These are phyloP conservation scores for Mycena kentingensis DNA, from an alignment of 768 basidiomycete species.

Conservation along the genomic window DNA sequence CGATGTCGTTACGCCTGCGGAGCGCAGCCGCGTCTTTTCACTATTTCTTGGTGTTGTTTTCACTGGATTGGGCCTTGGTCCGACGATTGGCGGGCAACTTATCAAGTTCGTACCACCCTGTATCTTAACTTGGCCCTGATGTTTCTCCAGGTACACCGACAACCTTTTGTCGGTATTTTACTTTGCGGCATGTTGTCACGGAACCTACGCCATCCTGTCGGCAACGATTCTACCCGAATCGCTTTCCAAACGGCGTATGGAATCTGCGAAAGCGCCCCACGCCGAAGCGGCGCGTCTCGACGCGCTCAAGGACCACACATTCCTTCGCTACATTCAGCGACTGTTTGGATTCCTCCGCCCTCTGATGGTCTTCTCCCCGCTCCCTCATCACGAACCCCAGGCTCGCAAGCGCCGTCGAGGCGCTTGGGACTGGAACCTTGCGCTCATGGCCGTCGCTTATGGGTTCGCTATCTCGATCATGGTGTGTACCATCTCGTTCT, in stretches of 20 bases:
- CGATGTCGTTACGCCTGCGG: conserved; percentile 44
- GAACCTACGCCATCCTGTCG: no score
- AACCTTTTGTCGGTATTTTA: conserved; percentile 57
- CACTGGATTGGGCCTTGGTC: conserved; percentile 59
- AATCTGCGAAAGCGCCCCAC: conserved; percentile 26
- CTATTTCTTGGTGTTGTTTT: conserved; percentile 54
- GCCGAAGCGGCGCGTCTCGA: conserved; percentile 17
- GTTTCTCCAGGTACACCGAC: conserved; percentile 14
- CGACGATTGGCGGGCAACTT: conserved; percentile 53
- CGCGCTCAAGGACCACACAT: conserved; percentile 15
- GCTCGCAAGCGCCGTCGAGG: no score
- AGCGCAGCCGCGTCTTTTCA: conserved; percentile 53
- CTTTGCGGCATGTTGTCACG: conserved; percentile 42
- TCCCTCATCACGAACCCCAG: conserved; percentile 15
- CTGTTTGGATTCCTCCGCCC: conserved; percentile 57
- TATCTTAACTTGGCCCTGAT: neutral
- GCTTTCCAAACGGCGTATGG: conserved; percentile 46
- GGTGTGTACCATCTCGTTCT: conserved; percentile 17
- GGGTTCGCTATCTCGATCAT: conserved; percentile 40
- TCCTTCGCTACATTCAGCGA: conserved; percentile 40
- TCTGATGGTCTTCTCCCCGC: conserved; percentile 52
- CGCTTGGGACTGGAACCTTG: conserved; percentile 57
- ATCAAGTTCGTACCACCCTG: conserved; percentile 33
- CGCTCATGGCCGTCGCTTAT: conserved; percentile 42
- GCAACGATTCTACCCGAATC: conserved; percentile 69